These are phyloP conservation scores for Saccharomyces pastorianus DNA, from an alignment of 1,139 yeast species.

Conservation along the genomic window DNA sequence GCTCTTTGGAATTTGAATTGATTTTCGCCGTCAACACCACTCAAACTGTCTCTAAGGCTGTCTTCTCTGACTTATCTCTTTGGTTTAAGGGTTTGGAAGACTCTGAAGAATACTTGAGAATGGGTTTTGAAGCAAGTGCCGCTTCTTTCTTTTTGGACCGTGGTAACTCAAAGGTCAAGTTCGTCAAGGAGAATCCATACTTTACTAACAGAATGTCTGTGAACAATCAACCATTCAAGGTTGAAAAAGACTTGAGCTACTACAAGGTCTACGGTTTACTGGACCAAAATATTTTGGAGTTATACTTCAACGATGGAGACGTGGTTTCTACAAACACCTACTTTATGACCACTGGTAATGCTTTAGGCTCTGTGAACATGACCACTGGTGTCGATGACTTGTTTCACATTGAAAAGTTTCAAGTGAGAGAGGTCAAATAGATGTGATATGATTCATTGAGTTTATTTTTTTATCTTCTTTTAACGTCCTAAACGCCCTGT, in stretches of 20 bases:
- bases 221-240: background rate
- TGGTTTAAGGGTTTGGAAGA: slow-evolving; percentile 12
- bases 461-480: background rate
- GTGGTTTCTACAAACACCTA: slow-evolving; percentile 23
- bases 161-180: slow-evolving; percentile 17
- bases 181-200: slow-evolving; percentile 17
- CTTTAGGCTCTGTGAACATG: slow-evolving; percentile 16
- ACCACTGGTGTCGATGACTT: slow-evolving; percentile 28
- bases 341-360: slow-evolving; percentile 18
- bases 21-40: slow-evolving; percentile 13
- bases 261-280: slow-evolving; percentile 28
- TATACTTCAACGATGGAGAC: slow-evolving; percentile 29
- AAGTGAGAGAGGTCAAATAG: slow-evolving; percentile 7
- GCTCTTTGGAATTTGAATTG: slow-evolving; percentile 10
- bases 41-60: slow-evolving; percentile 7
- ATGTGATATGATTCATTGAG: background rate
- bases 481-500: no score
- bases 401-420: slow-evolving; percentile 11
- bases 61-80: slow-evolving; percentile 13
- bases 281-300: slow-evolving; percentile 28
- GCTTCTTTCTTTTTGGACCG: slow-evolving; percentile 21
- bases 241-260: slow-evolving; percentile 4
- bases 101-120: slow-evolving; percentile 14
- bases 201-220: slow-evolving; percentile 11
- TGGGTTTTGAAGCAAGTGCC: slow-evolving; percentile 19